A percentile compares a stretch with the other conserved stretches of the same genome.
These are phyloP conservation scores for Collybiopsis luxurians DNA, from an alignment of 768 basidiomycete species.

Conservation along the genomic window DNA sequence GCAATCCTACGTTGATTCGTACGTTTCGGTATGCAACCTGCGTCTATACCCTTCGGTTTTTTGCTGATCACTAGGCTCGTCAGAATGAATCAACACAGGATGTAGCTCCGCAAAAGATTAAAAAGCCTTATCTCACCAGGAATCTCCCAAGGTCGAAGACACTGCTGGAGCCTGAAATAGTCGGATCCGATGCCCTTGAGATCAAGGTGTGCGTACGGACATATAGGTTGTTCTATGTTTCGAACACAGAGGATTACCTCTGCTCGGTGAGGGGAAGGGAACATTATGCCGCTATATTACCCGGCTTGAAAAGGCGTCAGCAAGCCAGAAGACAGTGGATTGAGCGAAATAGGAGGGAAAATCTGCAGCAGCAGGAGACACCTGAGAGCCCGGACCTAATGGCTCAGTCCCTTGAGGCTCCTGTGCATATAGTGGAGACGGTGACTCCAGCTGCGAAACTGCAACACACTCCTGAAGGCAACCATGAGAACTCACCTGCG, in stretches of 20 bases:
- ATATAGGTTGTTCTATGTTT: slow-evolving; percentile 79
- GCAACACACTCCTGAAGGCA: too few species aligned
- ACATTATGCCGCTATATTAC: slow-evolving; percentile 33
- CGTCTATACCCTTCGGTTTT: background rate
- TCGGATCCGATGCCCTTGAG: slow-evolving; percentile 63
- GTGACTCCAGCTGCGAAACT: too few species aligned
- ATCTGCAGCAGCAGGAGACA: background rate
- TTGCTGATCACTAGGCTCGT: background rate
- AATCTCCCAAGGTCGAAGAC: slow-evolving; percentile 31
- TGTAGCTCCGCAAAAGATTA: slow-evolving; percentile 42
- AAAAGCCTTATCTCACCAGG: slow-evolving; percentile 67
- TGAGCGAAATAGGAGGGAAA: slow-evolving; percentile 11
- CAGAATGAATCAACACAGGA: slow-evolving; percentile 61
- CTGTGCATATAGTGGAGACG: too few species aligned
- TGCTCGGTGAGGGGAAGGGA: slow-evolving; percentile 42
- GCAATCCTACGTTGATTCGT: slow-evolving; percentile 79
- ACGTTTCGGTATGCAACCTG: slow-evolving; percentile 51
- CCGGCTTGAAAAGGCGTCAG: slow-evolving; percentile 29
- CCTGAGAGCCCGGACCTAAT: too few species aligned
- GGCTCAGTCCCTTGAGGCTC: too few species aligned
- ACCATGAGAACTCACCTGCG: too few species aligned
- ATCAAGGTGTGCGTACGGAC: slow-evolving; percentile 84
- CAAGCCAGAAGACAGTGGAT: slow-evolving; percentile 36
- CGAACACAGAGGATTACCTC: slow-evolving; percentile 63
- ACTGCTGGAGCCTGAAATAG: slow-evolving; percentile 39